Conservation (phyloP, 495 filamentous ascomycete species). For the Podospora comata region DNA sequence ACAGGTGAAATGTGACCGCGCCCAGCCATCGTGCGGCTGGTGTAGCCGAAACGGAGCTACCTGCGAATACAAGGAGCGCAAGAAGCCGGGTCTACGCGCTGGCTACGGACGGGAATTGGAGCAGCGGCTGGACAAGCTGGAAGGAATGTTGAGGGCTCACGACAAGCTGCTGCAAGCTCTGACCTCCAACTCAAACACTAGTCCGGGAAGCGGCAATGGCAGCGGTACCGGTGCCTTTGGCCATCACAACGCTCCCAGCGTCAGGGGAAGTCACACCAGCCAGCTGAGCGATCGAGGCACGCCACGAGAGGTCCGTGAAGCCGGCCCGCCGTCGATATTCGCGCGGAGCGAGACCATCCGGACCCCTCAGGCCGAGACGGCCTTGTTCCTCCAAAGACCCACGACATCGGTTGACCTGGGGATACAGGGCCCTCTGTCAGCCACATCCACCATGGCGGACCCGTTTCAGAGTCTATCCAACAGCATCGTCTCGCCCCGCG, state of each 20-base stretch:
- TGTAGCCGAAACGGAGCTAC: constrained; percentile 71
- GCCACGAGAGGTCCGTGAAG: constrained; percentile 34
- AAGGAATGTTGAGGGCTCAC: constrained; percentile 48
- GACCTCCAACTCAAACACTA: constrained; percentile 15
- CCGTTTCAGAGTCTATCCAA: constrained; percentile 33
- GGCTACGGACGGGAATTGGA: constrained; percentile 88
- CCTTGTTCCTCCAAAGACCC: constrained; percentile 61
- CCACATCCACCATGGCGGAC: constrained; percentile 34
- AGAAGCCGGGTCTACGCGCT: constrained; percentile 78
- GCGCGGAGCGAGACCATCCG: constrained; percentile 34
- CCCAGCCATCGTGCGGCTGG: constrained; percentile 85
- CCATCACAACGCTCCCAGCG: constrained; percentile 48
- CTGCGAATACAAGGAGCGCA: constrained; percentile 82
- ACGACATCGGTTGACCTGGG: constrained; percentile 43
- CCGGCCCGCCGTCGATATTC: constrained; percentile 39
- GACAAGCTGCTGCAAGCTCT: constrained; percentile 46
- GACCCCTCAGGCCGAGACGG: constrained; percentile 58
- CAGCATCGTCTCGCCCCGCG: constrained; percentile 32
- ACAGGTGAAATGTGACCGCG: constrained; percentile 75
- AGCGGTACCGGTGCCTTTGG: constrained; percentile 33
- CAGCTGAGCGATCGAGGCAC: constrained; percentile 47
- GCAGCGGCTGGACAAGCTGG: constrained; percentile 64
- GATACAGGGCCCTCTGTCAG: constrained; percentile 25
- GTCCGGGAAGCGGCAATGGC: constrained; percentile 40
- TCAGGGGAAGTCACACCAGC: constrained; percentile 41